phyloP scores from a whole-genome alignment of 352 stramenopile genomes.

The Phytopythium mirpurense region DNA sequence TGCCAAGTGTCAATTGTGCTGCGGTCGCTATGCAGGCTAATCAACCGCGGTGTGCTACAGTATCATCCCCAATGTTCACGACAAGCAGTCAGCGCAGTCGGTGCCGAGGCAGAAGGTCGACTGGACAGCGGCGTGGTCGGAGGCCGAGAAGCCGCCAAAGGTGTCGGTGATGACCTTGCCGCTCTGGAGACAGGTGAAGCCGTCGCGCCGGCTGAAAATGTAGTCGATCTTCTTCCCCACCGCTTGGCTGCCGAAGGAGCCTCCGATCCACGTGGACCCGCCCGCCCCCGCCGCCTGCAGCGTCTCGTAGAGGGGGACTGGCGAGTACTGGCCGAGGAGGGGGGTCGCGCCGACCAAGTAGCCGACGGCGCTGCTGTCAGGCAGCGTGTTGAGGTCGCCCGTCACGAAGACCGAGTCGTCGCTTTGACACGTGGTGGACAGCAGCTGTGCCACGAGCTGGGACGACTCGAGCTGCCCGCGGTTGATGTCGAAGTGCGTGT shows the following conservation, averaged over 20 bases:
- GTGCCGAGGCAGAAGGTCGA: conserved; percentile 54
- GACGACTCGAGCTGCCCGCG: conserved; percentile 51
- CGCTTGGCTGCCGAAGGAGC: conserved; percentile 32
- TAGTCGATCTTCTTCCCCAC: conserved; percentile 55
- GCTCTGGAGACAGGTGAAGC: conserved; percentile 34
- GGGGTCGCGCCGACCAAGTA: conserved; percentile 29
- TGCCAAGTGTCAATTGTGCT: too few relatives aligned
- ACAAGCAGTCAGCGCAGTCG: background rate
- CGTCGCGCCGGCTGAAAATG: conserved; percentile 51
- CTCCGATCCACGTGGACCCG: conserved; percentile 57
- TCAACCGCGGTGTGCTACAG: too few relatives aligned
- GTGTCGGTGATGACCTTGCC: conserved; percentile 37
- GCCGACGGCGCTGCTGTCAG: conserved; percentile 24
- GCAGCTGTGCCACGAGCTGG: conserved; percentile 35
- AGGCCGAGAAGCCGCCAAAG: conserved; percentile 48
- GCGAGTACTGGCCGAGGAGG: conserved; percentile 24
- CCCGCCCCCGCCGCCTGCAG: conserved; percentile 32
- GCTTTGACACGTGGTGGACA: conserved; percentile 32
- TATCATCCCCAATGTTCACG: too few relatives aligned
- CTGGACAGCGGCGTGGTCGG: conserved; percentile 56
- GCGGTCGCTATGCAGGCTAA: too few relatives aligned
- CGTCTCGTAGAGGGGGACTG: conserved; percentile 59
- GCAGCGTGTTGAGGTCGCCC: conserved; percentile 56
- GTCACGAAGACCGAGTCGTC: conserved; percentile 58
- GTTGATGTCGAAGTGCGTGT: conserved; percentile 70